phyloP scores from a whole-genome alignment of 2,329 filamentous ascomycete genomes.

The Aspergillus phoenicis region DNA sequence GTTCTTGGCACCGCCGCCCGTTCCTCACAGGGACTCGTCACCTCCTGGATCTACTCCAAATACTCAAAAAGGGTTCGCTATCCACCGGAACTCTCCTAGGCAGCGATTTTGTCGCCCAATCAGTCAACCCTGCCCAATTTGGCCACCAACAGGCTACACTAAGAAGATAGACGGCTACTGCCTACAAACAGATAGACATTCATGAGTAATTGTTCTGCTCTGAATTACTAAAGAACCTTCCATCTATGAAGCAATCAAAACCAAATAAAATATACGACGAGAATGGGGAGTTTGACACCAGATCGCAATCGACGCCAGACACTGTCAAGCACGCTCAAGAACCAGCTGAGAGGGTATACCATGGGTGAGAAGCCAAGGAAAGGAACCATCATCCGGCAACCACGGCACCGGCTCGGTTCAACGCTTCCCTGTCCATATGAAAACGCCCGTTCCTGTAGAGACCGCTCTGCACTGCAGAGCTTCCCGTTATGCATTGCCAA shows the following conservation, averaged over 20 bases:
- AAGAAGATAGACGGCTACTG: neutral
- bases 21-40: slow-evolving; percentile 1
- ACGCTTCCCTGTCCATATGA: neutral
- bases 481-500: neutral
- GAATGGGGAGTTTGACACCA: neutral
- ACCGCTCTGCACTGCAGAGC: slow-evolving; percentile 1
- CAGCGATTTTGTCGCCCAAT: slow-evolving; percentile 4
- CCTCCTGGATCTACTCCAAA: slow-evolving; percentile 9
- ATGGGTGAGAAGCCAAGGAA: neutral
- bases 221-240: neutral
- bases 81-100: neutral
- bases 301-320: neutral
- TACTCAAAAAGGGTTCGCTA: neutral
- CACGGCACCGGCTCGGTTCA: neutral
- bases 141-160: neutral
- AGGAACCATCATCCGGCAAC: neutral
- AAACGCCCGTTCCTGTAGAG: slow-evolving; percentile 2
- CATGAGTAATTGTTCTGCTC: too few relatives aligned
- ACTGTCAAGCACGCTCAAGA: slow-evolving; percentile 7
- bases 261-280: neutral
- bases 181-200: neutral
- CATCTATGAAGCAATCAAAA: neutral
- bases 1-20: slow-evolving; percentile 33
- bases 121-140: neutral
- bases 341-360: slow-evolving; percentile 6